Conservation (phyloP, 306 rosid species). For the Notholithocarpus densiflorus region DNA sequence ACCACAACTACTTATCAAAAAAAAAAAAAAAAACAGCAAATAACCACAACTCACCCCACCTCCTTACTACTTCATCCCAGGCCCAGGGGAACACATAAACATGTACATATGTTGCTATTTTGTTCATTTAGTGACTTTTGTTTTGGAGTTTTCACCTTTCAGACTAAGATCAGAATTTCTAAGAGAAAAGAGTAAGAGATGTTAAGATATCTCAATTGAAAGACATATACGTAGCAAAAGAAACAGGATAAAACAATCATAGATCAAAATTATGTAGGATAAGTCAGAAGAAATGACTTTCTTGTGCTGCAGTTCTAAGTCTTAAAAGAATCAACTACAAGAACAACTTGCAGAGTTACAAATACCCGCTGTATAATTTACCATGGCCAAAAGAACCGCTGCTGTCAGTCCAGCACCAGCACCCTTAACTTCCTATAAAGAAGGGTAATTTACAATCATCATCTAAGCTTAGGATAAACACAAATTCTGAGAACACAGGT, state of each 20-base stretch:
- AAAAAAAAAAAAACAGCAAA: not conserved
- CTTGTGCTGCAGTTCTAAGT: not conserved
- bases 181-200: not conserved
- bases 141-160: not conserved
- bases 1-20: not conserved
- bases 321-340: not conserved
- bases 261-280: not conserved
- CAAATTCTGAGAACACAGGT: not conserved
- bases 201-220: not conserved
- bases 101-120: not conserved
- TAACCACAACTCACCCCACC: not conserved
- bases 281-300: not conserved
- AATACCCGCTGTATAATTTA: conserved; percentile 38
- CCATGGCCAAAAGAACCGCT: conserved; percentile 92
- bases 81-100: not conserved
- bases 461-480: conserved; percentile 15
- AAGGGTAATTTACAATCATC: conserved; percentile 15
- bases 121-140: not conserved
- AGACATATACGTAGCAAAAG: not conserved
- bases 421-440: conserved; percentile 89
- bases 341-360: conserved; percentile 15
- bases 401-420: conserved; percentile 96
- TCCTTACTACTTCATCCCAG: not conserved
- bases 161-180: not conserved
- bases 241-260: not conserved